Conservation (phyloP, 176 grass and related monocot species). For the Raddia guianensis region DNA sequence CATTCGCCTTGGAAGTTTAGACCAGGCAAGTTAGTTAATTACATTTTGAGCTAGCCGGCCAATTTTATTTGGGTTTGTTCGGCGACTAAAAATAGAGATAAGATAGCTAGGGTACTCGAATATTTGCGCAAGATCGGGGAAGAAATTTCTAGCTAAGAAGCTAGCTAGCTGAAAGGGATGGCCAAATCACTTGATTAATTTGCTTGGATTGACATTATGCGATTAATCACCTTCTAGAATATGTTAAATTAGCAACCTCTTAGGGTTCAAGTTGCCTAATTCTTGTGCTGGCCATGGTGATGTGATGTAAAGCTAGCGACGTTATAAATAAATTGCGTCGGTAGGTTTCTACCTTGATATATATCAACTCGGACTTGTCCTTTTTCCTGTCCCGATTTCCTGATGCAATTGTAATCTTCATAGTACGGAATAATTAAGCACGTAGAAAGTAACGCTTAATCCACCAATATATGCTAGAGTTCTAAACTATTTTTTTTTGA, state of each 20-base stretch:
- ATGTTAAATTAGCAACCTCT: slow-evolving; percentile 35
- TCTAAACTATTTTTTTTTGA: neutral
- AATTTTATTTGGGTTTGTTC: slow-evolving; percentile 41
- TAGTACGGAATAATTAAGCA: slow-evolving; percentile 34
- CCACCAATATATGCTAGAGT: slow-evolving; percentile 19
- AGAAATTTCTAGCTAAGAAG: slow-evolving; percentile 46
- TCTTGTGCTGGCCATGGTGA: slow-evolving; percentile 46
- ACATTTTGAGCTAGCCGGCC: slow-evolving; percentile 20
- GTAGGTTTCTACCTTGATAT: slow-evolving; percentile 46
- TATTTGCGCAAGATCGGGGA: slow-evolving; percentile 39
- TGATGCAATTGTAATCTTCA: slow-evolving; percentile 34
- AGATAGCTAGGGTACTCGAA: slow-evolving; percentile 12
- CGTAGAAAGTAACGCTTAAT: neutral
- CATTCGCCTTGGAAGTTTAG: slow-evolving; percentile 28
- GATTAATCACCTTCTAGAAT: slow-evolving; percentile 54
- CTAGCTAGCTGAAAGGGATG: slow-evolving; percentile 54
- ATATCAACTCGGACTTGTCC: slow-evolving; percentile 36
- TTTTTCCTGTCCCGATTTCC: slow-evolving; percentile 40
- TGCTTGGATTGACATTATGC: neutral
- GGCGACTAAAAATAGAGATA: slow-evolving; percentile 37
- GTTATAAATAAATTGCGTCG: slow-evolving; percentile 36
- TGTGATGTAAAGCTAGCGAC: slow-evolving; percentile 54
- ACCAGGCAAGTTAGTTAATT: slow-evolving; percentile 31
- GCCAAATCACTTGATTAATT: slow-evolving; percentile 24
- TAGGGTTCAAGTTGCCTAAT: slow-evolving; percentile 52